Conservation (phyloP, 2,329 filamentous ascomycete species). For the Colletotrichum spinosum region DNA sequence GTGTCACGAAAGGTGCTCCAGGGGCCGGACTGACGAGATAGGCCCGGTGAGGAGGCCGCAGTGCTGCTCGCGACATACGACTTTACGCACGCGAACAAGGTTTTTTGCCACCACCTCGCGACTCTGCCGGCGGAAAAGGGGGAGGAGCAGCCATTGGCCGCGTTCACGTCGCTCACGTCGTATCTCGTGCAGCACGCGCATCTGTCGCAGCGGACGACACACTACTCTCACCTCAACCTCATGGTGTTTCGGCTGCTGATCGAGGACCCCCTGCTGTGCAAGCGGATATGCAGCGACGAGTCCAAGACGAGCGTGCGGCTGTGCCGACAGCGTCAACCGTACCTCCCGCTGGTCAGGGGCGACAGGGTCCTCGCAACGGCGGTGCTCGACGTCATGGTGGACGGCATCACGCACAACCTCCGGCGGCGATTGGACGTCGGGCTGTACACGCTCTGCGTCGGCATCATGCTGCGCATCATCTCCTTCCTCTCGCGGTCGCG, state of each 20-base stretch:
- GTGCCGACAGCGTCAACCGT: constrained; percentile 89
- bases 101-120: constrained; percentile 90
- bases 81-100: constrained; percentile 92
- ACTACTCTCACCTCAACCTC: constrained; percentile 87
- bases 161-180: constrained; percentile 88
- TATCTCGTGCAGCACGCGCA: constrained; percentile 96
- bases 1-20: constrained; percentile 46
- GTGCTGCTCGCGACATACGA: constrained; percentile 90
- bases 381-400: constrained; percentile 87
- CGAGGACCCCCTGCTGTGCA: constrained; percentile 85
- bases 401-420: constrained; percentile 94
- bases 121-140: constrained; percentile 71
- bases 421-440: constrained; percentile 85
- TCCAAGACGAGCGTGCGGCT: constrained; percentile 80
- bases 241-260: constrained; percentile 88
- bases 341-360: constrained; percentile 78
- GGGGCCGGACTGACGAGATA: constrained; percentile 50
- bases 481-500: constrained; percentile 86
- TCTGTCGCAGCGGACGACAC: constrained; percentile 79
- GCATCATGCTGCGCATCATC: constrained; percentile 84
- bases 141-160: constrained; percentile 79
- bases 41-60: constrained; percentile 82
- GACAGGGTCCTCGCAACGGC: constrained; percentile 80
- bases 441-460: constrained; percentile 84
- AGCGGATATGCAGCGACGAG: constrained; percentile 85